phyloP scores from a whole-genome alignment of 305 asterid genomes.

The Rubia peregrina region DNA sequence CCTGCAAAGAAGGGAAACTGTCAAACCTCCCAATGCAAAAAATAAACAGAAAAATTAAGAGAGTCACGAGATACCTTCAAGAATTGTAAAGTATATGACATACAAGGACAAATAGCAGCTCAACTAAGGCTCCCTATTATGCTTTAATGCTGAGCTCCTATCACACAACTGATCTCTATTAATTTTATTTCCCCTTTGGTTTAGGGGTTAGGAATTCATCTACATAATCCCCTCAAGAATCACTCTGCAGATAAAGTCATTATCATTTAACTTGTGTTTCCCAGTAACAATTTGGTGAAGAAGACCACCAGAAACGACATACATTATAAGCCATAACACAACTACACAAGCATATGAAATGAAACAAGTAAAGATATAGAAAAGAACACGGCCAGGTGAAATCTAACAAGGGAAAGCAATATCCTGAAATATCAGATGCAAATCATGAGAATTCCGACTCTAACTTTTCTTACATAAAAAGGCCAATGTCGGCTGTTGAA shows the following conservation, averaged over 20 bases:
- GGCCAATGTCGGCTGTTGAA: background rate
- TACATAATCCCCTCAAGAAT: background rate
- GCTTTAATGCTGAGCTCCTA: background rate
- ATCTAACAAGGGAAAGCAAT: background rate
- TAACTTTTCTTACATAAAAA: background rate
- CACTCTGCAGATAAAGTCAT: background rate
- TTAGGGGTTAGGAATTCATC: background rate
- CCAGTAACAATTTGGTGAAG: slow-evolving; percentile 1
- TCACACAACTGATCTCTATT: too few relatives aligned
- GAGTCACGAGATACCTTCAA: background rate
- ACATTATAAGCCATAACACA: background rate
- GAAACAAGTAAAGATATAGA: background rate
- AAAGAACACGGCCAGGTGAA: background rate
- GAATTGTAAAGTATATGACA: background rate
- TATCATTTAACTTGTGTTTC: background rate
- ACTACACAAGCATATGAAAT: background rate
- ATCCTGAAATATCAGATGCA: background rate
- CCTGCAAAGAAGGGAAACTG: slow-evolving; percentile 41
- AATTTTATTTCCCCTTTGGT: background rate
- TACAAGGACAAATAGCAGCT: background rate
- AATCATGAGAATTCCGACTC: background rate
- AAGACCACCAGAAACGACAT: background rate
- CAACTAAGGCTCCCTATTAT: background rate
- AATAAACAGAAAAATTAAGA: background rate
- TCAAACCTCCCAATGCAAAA: background rate